Evolutionary conservation across 805 yeast genomes (phyloP).

Genomic region (Kazachstania bromeliacearum): DNA sequence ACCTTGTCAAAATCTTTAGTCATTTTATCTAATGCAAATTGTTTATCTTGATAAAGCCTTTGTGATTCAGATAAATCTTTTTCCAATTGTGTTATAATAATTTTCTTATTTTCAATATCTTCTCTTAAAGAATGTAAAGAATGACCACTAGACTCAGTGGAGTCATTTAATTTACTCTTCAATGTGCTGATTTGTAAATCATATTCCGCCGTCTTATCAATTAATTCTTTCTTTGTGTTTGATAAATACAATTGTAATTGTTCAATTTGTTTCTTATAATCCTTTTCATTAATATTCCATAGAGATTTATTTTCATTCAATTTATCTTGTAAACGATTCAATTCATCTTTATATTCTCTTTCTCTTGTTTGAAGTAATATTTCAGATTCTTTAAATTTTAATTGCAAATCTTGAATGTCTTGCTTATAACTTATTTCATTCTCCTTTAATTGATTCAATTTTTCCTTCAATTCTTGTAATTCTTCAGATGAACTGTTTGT

Average conservation of each 20-base stretch:
- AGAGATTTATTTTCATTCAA: constrained; percentile 9
- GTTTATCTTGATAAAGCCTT: background rate
- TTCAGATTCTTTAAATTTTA: background rate
- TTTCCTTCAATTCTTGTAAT: background rate
- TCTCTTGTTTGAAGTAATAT: background rate
- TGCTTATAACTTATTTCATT: background rate
- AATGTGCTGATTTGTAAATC: background rate
- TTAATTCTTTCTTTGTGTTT: background rate
- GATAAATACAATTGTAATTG: background rate
- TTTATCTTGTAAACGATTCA: background rate
- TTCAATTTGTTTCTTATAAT: background rate
- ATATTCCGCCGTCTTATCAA: background rate
- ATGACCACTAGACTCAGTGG: background rate
- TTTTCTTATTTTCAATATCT: background rate
- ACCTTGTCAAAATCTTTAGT: background rate
- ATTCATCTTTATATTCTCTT: background rate
- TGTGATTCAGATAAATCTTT: background rate
- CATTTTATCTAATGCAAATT: background rate
- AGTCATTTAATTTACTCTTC: background rate
- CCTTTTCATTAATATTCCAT: constrained; percentile 7
- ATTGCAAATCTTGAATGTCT: background rate
- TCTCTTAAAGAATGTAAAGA: background rate
- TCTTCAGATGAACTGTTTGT: background rate
- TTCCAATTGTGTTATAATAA: background rate
- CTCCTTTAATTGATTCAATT: background rate